Conservation (phyloP, 306 rosid species). For the Canavalia ensiformis region DNA sequence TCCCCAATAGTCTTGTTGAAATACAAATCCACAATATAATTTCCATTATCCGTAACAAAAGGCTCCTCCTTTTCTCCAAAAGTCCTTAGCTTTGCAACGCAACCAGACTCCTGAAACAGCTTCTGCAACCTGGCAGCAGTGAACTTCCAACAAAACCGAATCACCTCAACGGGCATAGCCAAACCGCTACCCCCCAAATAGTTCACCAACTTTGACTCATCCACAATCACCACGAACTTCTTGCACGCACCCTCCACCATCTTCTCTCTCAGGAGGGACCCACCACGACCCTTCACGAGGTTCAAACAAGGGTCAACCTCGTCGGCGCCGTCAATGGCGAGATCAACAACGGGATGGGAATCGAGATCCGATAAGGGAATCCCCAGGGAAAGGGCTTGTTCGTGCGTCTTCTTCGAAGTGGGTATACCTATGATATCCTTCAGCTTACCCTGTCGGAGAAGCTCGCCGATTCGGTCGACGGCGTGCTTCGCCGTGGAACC, state of each 20-base stretch:
- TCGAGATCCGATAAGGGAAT: conserved; percentile 86
- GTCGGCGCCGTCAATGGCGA: conserved; percentile 93
- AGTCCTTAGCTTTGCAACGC: conserved; percentile 74
- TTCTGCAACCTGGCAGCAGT: conserved; percentile 63
- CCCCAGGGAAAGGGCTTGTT: conserved; percentile 74
- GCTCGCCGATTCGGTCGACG: conserved; percentile 82
- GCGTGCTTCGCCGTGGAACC: conserved; percentile 93
- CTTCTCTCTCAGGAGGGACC: conserved; percentile 83
- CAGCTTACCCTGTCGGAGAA: conserved; percentile 73
- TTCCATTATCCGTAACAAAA: conserved; percentile 80
- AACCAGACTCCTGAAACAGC: conserved; percentile 66
- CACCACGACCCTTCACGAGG: conserved; percentile 89
- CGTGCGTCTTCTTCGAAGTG: conserved; percentile 79
- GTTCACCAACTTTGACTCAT: conserved; percentile 79
- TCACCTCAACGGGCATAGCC: conserved; percentile 89
- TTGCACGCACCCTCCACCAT: conserved; percentile 84
- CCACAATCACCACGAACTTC: conserved; percentile 81
- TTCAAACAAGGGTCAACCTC: conserved; percentile 84
- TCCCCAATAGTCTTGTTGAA: conserved; percentile 75
- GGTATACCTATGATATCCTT: conserved; percentile 78
- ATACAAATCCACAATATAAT: conserved; percentile 80
- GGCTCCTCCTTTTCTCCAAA: conserved; percentile 56
- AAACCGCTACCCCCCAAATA: conserved; percentile 76
- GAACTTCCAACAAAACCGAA: conserved; percentile 83
- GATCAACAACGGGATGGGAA: conserved; percentile 72